These are phyloP conservation scores for Sphagnum fallax DNA, from an alignment of 228 moss, liverwort and hornwort genomes.

Conservation along the genomic window DNA sequence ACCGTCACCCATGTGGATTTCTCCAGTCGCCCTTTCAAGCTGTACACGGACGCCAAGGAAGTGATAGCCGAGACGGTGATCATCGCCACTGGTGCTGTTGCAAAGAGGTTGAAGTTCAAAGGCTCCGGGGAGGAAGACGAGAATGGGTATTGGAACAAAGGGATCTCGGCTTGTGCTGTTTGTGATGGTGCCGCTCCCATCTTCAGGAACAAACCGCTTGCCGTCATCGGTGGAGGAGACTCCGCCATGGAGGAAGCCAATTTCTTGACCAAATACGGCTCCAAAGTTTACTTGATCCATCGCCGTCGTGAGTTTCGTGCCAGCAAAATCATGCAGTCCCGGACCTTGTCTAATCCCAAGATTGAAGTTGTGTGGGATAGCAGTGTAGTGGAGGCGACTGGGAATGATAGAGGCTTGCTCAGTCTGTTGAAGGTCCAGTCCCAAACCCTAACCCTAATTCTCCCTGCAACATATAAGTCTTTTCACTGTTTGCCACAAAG, in stretches of 20 bases:
- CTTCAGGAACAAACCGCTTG: conserved; percentile 37
- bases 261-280: conserved; percentile 46
- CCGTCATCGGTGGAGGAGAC: conserved; percentile 52
- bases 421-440: conserved; percentile 26
- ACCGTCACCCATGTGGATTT: conserved; percentile 33
- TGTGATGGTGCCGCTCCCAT: conserved; percentile 53
- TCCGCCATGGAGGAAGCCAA: conserved; percentile 50
- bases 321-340: conserved; percentile 53
- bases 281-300: conserved; percentile 41
- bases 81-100: conserved; percentile 51
- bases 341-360: conserved; percentile 30
- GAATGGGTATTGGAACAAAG: conserved; percentile 42
- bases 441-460: too few species aligned
- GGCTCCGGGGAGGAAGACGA: conserved; percentile 31
- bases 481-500: too few species aligned
- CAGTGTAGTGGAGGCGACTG: conserved; percentile 27
- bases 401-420: conserved; percentile 19
- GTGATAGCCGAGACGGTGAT: conserved; percentile 46
- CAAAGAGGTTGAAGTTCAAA: conserved; percentile 33
- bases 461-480: too few species aligned
- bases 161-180: conserved; percentile 48
- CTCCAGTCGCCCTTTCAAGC: conserved; percentile 25
- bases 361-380: conserved; percentile 42
- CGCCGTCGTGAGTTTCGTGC: conserved; percentile 42
- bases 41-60: conserved; percentile 31